These are phyloP conservation scores for Arxiozyma slooffiae DNA, from an alignment of 1,139 yeast species.

Conservation along the genomic window DNA sequence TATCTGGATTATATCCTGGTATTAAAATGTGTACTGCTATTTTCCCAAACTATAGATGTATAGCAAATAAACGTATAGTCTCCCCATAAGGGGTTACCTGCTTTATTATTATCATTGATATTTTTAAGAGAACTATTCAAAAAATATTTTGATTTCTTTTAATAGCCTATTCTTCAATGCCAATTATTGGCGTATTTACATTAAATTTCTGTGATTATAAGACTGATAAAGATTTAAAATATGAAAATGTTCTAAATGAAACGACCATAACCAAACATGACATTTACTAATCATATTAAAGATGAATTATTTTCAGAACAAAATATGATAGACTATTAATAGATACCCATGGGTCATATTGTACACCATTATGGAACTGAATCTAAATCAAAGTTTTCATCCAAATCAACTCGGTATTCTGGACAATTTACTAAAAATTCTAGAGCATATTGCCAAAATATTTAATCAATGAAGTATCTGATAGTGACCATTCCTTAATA, in stretches of 20 bases:
- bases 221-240: background rate
- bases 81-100: conserved; percentile 47
- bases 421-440: background rate
- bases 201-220: conserved; percentile 14
- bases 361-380: background rate
- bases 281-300: no score
- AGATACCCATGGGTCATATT: background rate
- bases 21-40: conserved; percentile 61
- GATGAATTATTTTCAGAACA: background rate
- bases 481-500: background rate
- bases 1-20: conserved; percentile 53
- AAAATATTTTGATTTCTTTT: conserved; percentile 31
- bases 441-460: background rate
- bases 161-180: conserved; percentile 25
- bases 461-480: background rate
- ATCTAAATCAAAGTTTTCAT: background rate
- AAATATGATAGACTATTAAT: background rate
- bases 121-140: conserved; percentile 39
- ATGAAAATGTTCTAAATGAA: background rate
- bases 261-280: background rate
- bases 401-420: background rate
- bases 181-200: conserved; percentile 29
- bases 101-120: conserved; percentile 32
- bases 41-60: conserved; percentile 60
- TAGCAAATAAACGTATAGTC: conserved; percentile 57